Evolutionary conservation across 1,139 yeast genomes (phyloP), one percentile per base, ranked within the genome.

Genomic region (Blastobotrys capitulatus): DNA sequence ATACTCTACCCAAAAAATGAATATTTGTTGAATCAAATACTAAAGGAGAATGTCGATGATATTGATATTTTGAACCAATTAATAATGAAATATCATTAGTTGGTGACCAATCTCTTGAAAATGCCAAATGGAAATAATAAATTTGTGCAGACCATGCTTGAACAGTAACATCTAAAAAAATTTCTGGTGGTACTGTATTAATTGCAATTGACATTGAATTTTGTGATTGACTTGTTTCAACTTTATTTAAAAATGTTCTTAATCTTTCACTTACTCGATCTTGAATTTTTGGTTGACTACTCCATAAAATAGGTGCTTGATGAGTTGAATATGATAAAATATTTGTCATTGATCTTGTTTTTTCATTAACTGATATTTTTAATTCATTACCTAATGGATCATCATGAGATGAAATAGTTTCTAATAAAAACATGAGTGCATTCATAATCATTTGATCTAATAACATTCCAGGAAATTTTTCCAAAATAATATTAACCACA

Each of bases 1-100:
- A 69, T 40, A 88, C 66, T 52, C 88, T 71, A 6, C 95, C 86
- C 53, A 90, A 68, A 63, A 85, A 88, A 63, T 90, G 97, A 37
- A 86, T 75, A 58, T 85, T 85, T 22, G 74, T 72, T 45, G 86
- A 79, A 62, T 84, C 84, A 70, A 88, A 89, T 12, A 88, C 64
- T 46, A 82, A 66, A 6, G 87, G 87, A 52, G 78, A 77, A 49
- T 71, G 74, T 42, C 77, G 72, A 32, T 76, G 65, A 54, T 72
- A 74, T 19, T 64, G 57, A 46, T 69, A 62, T 32, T 72, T 69
- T 41, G 74, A 73, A 50, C 73, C 57, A 53, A 68, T 79, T n/a
- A 82, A 65, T 46, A 82, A 66, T 0, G 86, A 78, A 42, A 77
- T 74, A 65, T 83, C 89, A 10, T 64, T 60, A 54, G 83, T 78